Evolutionary conservation across 1,139 yeast species (phyloP), one percentile per base, ranked within the genome.

Genomic region (Hyphopichia wangnamkhiaoensis): DNA sequence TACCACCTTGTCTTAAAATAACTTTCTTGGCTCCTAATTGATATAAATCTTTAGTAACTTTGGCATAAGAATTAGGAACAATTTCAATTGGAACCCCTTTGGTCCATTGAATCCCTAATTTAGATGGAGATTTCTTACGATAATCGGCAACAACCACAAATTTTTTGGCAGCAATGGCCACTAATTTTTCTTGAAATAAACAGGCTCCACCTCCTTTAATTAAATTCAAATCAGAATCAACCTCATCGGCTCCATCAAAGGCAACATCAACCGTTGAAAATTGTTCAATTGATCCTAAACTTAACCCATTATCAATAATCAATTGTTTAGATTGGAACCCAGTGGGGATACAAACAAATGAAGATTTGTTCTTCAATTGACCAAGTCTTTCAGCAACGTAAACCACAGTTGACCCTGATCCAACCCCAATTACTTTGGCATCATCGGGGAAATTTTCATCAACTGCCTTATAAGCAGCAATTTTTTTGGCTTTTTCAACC

Each of bases 171-270:
- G 91, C 81, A 37, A 80, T 74, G 9, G 97, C 96, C 13, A 94
- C 96, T 41, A 94, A 74, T 65, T 94, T 94, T 63, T 94, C 99
- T 67, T 93, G 98, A 70, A 94, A 85, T 48, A 90, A 73, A 64
- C 99, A 94, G 2, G 97, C 99, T 30, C 99, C 99, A 35, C 99
- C 99, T 47, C 99, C 99, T 66, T 94, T 94, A 62, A 94, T 94
- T 54, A 93, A 81, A 58, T 90, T 88, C 53, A 93, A 74, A 15
- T 74, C 58, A 6, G 79, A 58, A 59, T 93, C 98, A 41, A 91
- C 94, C 62, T 94, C 99, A 64, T 94, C 99, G 7, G 98, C 98
- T 32, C 99, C 99, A 62, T 94, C 99, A 59, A 94, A 93, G 3
- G 96, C 96, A 52, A 93, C 81, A 58, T 93, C 98, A 32, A 94